Base-by-base conservation (phyloP, 306 rosid genomes). In the Malus domestica region DNA sequence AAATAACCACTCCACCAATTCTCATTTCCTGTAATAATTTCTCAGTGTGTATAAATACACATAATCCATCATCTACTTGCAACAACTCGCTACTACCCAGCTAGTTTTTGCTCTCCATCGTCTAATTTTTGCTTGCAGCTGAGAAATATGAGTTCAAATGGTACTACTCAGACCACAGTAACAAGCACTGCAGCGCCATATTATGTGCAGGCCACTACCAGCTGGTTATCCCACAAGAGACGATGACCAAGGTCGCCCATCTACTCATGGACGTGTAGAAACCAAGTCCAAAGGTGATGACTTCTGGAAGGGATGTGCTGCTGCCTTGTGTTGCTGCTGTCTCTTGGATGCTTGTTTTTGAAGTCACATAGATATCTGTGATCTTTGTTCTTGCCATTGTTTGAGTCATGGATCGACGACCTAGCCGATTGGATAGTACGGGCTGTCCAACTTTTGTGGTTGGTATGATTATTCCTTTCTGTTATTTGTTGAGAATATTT, bases 241-340 rank as follows among this genome's bases (percentile, higher is more conserved):
- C 12, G 35, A 18, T 33, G 49, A 70, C 27, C 61, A 51, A 19
- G 30, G 33, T n/a, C 5, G 1, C 14, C 30, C 33, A 12, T 0
- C 33, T 25, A 30, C 49, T 33, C 23, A 45, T 72, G 66, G 40
- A n/a, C 52, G 66, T 5, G 76, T 72, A n/a, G 76, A 72, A 14
- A 72, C 67, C 76, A 72, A 72, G 33, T 32, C 67, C 33, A 72
- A 55, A 22, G 76, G 76, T 72, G 76, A 72, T 72, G 67, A 19
- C 15, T 72, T 72, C 51, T 57, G 76, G 76, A 72, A 72, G 67
- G 76, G 76, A 20, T 72, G 76, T 7, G 58, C 65, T 33, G 76
- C 66, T 55, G 76, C 76, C 25, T 23, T 71, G 33, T 72, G 76
- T 57, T 72, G 66, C 66, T 57, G 76, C 67, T 72, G 76, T 40